Conservation (phyloP, 2,329 filamentous ascomycete genomes). For the Rutstroemia sp. region DNA sequence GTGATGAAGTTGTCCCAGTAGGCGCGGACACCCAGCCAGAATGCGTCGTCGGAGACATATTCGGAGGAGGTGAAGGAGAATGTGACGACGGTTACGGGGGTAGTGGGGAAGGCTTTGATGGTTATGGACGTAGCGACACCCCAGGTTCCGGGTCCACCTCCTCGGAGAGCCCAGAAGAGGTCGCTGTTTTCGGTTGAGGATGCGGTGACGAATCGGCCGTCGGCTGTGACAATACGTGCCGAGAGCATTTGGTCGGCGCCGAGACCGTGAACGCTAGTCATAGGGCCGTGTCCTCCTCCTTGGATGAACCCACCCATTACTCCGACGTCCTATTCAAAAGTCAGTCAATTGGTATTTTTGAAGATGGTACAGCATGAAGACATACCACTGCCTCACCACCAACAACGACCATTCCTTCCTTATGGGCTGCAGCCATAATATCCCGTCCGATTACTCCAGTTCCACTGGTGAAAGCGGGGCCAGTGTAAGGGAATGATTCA, state of each 20-base stretch:
- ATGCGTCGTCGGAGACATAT: conserved; percentile 35
- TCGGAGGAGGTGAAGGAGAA: conserved; percentile 42
- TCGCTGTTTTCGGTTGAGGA: conserved; percentile 16
- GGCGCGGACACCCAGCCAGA: conserved; percentile 45
- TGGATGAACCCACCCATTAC: conserved; percentile 44
- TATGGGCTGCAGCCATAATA: conserved; percentile 35
- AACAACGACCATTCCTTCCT: conserved; percentile 39
- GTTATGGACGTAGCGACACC: conserved; percentile 54
- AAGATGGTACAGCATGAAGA: conserved; percentile 33
- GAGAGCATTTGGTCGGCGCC: conserved; percentile 45
- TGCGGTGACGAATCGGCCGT: conserved; percentile 19
- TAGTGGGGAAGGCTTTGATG: conserved; percentile 39
- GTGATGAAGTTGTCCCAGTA: conserved; percentile 40
- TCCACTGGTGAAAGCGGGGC: conserved; percentile 33
- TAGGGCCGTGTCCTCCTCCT: conserved; percentile 52
- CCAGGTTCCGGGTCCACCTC: conserved; percentile 38
- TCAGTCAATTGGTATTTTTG: conserved; percentile 35
- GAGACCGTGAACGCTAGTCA: conserved; percentile 47
- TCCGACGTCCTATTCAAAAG: conserved; percentile 30
- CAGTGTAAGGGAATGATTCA: conserved; percentile 30
- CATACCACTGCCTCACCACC: conserved; percentile 39
- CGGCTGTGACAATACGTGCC: conserved; percentile 19
- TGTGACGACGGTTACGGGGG: conserved; percentile 31
- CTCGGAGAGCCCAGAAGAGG: conserved; percentile 23
- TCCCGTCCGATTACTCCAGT: conserved; percentile 37